Base-by-base conservation (phyloP, 1,284 basidiomycete genomes). In the Austropuccinia psidii region DNA sequence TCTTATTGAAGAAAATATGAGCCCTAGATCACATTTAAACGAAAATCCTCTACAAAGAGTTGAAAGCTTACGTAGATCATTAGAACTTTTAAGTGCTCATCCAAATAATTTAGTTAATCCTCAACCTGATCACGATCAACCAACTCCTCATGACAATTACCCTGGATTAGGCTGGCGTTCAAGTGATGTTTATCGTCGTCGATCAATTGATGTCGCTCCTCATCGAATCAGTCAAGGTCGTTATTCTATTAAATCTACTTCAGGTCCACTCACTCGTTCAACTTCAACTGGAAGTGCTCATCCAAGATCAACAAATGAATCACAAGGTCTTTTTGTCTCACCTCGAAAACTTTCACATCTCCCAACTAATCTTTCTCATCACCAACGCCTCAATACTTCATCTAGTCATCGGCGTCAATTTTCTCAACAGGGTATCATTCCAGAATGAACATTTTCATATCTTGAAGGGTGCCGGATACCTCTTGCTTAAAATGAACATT, bases 111-210 rank as follows among this genome's bases (percentile, higher is more conserved):
- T n/a, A n/a, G 13, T 58, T 37, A 39, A 39, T 17, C 55, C 45
- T 27, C 21, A 27, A n/a, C 55, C 55, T 9, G 55, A 39, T 37
- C 55, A 58, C 27, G n/a, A n/a, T n/a, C n/a, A n/a, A n/a, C n/a
- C n/a, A n/a, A n/a, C n/a, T n/a, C n/a, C n/a, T n/a, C n/a, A n/a
- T n/a, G n/a, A n/a, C n/a, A n/a, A n/a, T n/a, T n/a, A n/a, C n/a
- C 15, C 39, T 33, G 66, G 54, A 17, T 45, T 69, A 27, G 66
- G 37, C 0, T 69, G 66, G 66, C 37, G 54, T 27, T 69, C 66
- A 15, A 47, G 52, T 5, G 66, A 69, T 35, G 66, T 69, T 7
- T 43, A 69, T 47, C 66, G 66, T 7, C 35, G 66, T 24, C 33
- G 54, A 11, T 69, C 66, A 43, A 37, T 69, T 19, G 66, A 69